Evolutionary conservation across 192 early-diverging fungal species (phyloP), one percentile per base, ranked within the genome.

Genomic region (Spizellomyces sp.): DNA sequence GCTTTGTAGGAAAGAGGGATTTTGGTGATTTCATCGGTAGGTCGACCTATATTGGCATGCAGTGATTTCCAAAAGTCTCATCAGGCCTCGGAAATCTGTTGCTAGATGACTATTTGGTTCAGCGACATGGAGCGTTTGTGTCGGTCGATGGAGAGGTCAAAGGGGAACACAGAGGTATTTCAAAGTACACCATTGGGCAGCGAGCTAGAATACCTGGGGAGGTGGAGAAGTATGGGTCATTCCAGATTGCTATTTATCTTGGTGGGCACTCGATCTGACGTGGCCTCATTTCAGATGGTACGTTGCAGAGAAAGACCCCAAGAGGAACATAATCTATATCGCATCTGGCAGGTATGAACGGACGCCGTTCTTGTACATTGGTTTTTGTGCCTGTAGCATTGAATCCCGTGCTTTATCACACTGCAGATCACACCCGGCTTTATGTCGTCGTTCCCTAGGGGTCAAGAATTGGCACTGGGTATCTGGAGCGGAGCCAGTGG

Each of bases 1-100:
- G 96, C 64, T 96, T 98, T 85, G 88, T 98, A 5, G 95, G 95
- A 6, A 89, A 95, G 69, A 83, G 89, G 3, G 80, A 80, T 1
- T 98, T 95, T 79, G 83, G 89, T 6, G 83, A 88, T 15, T 96
- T 98, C 67, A 66, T 95, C 45, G 83, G 79, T 75, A 70, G 83
- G 75, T n/a, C 74, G 69, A 0, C 77, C 78, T 9, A 21, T 56
- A 9, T 64, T 79, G 2, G 54, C 68, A 55, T 58, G 62, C 0
- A 14, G 71, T 10, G 64, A 56, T 7, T 56, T 42, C 36, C 0
- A 61, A 61, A 54, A 12, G 50, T 71, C 57, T 75, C 83, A 4
- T 12, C 27, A 58, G 46, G 9, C 36, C 70, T 36, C 66, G 85
- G 47, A 81, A 76, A 52, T 48, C 42, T 42, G 27, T 36, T 27